These are phyloP conservation scores for Castanea sativa DNA, from an alignment of 306 rosid species.

Conservation along the genomic window DNA sequence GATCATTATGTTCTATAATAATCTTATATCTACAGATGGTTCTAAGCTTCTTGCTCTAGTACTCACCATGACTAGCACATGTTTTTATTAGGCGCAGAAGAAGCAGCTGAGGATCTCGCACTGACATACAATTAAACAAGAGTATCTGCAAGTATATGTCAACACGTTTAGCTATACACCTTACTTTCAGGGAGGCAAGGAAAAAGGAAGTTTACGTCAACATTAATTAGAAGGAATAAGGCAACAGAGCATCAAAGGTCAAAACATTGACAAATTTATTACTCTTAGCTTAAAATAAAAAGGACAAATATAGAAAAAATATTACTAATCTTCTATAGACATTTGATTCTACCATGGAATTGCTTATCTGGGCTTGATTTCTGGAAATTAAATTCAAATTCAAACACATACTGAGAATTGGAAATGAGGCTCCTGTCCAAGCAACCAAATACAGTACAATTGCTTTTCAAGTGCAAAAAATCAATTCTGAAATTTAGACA, in stretches of 20 bases:
- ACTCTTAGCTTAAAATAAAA: neutral
- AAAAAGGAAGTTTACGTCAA: neutral
- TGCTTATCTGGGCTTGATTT: neutral
- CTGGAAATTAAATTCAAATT: neutral
- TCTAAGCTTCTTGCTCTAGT: neutral
- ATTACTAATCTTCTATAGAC: neutral
- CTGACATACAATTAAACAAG: slow-evolving; percentile 92
- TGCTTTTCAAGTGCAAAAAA: neutral
- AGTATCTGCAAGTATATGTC: slow-evolving; percentile 57
- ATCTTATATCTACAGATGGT: slow-evolving; percentile 7
- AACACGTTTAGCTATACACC: slow-evolving; percentile 5
- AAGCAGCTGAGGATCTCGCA: slow-evolving; percentile 83
- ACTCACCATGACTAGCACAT: slow-evolving; percentile 82
- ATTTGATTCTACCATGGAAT: neutral
- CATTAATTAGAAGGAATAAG: slow-evolving; percentile 15
- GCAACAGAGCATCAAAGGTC: neutral
- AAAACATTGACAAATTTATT: neutral
- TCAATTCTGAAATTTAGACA: no score
- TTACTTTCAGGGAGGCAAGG: no score
- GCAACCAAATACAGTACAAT: neutral
- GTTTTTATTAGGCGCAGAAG: slow-evolving; percentile 78
- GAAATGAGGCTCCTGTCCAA: neutral
- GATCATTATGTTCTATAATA: slow-evolving; percentile 5
- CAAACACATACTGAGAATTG: neutral
- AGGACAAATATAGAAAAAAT: neutral